Base-by-base conservation (phyloP, 257 asterid species). In the Apocynum venetum region DNA sequence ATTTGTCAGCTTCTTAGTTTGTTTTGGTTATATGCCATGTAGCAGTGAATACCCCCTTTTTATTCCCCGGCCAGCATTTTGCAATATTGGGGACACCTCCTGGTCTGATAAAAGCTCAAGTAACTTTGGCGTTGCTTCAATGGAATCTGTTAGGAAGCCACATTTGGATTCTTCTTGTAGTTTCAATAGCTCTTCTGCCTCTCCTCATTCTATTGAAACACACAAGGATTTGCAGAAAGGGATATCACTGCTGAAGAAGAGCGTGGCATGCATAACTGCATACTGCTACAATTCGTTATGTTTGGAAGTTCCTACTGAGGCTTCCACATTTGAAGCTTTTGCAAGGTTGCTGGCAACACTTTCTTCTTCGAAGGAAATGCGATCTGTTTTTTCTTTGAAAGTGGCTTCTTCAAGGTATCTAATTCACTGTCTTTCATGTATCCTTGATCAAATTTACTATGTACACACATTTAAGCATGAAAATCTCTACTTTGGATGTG, bases 191-290 rank as follows among this genome's bases (percentile, higher is more conserved):
- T 77, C 96, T 73, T 88, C 96, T 76, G 97, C 96, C 76, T 96
- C 98, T 69, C 89, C 91, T 25, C 99, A 93, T 83, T 90, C 99
- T 41, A 69, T 84, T 76, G 98, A 93, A 85, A 85, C 80, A 49
- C 99, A 96, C 86, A 92, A 89, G 89, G 99, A 96, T 86, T 85
- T 96, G 90, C 98, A 93, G 89, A 96, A 96, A 91, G 99, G 98
- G 85, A 91, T 96, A 77, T 93, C 98, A 64, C 99, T 96, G 86
- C 96, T 96, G 71, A 96, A 96, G 93, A 93, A 91, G 85, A 96
- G 97, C 66, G 99, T 96, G 80, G 97, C 98, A 61, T 93, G 99
- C 88, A 79, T 88, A 73, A 91, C 98, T 72, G 94, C 98, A 13
- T 91, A 88, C 86, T 91, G 97, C 87, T 91, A 90, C 75, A 90